A percentile compares a stretch with the other conserved stretches of the same genome.
Conservation (phyloP, 2,329 filamentous ascomycete species). For the Fusarium pseudoanthophilum region DNA sequence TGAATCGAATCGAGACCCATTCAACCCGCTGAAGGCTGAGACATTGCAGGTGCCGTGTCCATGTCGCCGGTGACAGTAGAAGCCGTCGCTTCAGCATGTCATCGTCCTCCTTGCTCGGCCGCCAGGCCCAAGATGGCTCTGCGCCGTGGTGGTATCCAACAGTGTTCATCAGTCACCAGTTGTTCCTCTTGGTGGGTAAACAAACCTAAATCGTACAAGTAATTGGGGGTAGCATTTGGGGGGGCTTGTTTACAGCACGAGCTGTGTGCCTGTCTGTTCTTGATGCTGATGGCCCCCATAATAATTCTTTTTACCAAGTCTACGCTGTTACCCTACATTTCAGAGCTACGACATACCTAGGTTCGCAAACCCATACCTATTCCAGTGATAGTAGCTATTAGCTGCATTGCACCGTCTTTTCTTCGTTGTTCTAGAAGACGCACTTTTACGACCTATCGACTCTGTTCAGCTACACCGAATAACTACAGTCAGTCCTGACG, state of each 20-base stretch:
- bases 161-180: not conserved
- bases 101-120: conserved; percentile 31
- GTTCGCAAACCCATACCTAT: conserved; percentile 9
- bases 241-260: not conserved
- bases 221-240: not conserved
- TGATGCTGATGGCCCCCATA: not conserved
- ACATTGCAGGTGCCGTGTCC: conserved; percentile 40
- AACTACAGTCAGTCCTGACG: not conserved
- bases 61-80: conserved; percentile 37
- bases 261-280: not conserved
- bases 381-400: not conserved
- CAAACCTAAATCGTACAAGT: not conserved
- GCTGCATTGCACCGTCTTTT: not conserved
- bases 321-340: not conserved
- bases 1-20: conserved; percentile 21
- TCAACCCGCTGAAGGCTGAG: conserved; percentile 27
- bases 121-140: conserved; percentile 17
- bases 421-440: conserved; percentile 23
- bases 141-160: not conserved
- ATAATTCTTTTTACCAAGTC: not conserved
- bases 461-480: not conserved
- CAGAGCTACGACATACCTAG: not conserved
- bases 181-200: conserved; percentile 1
- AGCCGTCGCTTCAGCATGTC: conserved; percentile 35
- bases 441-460: conserved; percentile 4